phyloP scores from a whole-genome alignment of 2,329 filamentous ascomycete genomes.

The Cercospora sp. region DNA sequence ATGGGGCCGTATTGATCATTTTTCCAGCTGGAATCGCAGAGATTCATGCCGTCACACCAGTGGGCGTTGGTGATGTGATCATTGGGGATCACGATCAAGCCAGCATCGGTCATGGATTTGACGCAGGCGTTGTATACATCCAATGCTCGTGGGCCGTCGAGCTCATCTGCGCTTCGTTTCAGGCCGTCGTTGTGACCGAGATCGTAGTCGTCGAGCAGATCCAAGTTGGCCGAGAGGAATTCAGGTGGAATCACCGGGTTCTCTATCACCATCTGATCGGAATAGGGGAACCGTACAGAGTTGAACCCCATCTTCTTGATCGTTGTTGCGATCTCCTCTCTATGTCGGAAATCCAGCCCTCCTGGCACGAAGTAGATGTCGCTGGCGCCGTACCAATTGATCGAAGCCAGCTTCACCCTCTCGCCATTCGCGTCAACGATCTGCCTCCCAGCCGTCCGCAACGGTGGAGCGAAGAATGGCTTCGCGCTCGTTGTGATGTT shows the following conservation, averaged over 20 bases:
- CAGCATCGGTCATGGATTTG: constrained; percentile 59
- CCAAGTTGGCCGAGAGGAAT: constrained; percentile 59
- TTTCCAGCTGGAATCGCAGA: constrained; percentile 66
- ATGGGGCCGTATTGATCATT: constrained; percentile 63
- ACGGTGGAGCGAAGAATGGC: constrained; percentile 53
- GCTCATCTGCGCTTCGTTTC: constrained; percentile 13
- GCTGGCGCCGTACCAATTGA: constrained; percentile 72
- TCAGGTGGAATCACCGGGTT: constrained; percentile 58
- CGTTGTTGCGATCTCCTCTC: constrained; percentile 58
- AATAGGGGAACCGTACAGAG: constrained; percentile 67
- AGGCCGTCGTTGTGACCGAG: constrained; percentile 16
- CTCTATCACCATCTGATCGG: constrained; percentile 64
- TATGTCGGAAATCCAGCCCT: constrained; percentile 64
- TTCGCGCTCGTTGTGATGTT: constrained; percentile 20
- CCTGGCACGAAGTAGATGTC: constrained; percentile 66
- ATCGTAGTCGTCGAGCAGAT: constrained; percentile 48
- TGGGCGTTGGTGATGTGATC: constrained; percentile 69
- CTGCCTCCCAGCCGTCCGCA: constrained; percentile 60
- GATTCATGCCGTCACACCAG: constrained; percentile 69
- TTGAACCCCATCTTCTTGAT: constrained; percentile 67
- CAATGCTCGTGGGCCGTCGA: constrained; percentile 53
- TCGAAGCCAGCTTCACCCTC: constrained; percentile 62
- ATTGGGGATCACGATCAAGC: constrained; percentile 66
- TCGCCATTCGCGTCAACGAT: constrained; percentile 59
- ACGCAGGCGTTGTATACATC: constrained; percentile 63